Percentiles rank a stretch among this genome's conserved stretches.
phyloP scores from a whole-genome alignment of 768 basidiomycete species.

The Suillus subluteus region DNA sequence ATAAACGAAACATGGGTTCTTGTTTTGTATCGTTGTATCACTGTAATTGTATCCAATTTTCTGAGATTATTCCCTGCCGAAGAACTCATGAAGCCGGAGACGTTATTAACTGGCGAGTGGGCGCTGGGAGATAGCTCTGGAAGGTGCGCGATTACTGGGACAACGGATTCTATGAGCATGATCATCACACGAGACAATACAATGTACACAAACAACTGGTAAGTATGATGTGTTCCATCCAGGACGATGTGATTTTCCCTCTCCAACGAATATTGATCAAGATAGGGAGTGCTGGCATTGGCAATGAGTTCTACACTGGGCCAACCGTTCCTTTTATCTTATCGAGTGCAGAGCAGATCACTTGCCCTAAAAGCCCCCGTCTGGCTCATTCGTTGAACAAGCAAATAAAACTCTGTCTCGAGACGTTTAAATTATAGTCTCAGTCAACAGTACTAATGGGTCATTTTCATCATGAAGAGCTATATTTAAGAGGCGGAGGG shows the following conservation, averaged over 20 bases:
- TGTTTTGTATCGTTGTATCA: neutral
- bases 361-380: neutral
- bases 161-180: neutral
- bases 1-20: slow-evolving; percentile 24
- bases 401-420: neutral
- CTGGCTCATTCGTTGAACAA: neutral
- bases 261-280: neutral
- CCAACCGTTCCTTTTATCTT: neutral
- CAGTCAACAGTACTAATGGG: neutral
- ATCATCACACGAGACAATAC: neutral
- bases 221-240: neutral
- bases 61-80: neutral
- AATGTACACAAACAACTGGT: neutral
- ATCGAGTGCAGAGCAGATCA: neutral
- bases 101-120: neutral
- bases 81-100: neutral
- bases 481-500: neutral
- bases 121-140: neutral
- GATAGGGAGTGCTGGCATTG: neutral
- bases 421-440: neutral
- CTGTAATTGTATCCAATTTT: neutral
- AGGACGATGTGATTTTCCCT: neutral
- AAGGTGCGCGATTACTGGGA: neutral
- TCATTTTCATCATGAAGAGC: neutral
- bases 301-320: neutral